phyloP scores from a whole-genome alignment of 768 basidiomycete species.

The Russula lepida region DNA sequence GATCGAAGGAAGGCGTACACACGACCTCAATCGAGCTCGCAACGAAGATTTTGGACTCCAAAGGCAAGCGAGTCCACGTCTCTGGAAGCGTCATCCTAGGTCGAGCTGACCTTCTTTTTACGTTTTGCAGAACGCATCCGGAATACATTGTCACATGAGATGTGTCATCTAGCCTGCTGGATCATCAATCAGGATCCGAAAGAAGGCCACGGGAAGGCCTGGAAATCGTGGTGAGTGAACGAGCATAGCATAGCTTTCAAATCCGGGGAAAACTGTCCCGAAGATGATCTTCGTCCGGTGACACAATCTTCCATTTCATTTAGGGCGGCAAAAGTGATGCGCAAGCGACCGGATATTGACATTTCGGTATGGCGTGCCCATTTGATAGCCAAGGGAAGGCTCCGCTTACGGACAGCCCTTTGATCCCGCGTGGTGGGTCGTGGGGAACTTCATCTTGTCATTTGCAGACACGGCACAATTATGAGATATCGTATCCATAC shows the following conservation, averaged over 20 bases:
- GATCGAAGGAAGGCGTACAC: slow-evolving; percentile 50
- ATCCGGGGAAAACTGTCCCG: background rate
- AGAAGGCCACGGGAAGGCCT: slow-evolving; percentile 66
- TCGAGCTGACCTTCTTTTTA: background rate
- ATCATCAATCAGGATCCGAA: slow-evolving; percentile 61
- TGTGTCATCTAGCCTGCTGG: slow-evolving; percentile 90
- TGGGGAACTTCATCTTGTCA: background rate
- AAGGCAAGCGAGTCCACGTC: slow-evolving; percentile 40
- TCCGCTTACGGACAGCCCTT: background rate
- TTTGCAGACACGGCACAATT: slow-evolving; percentile 52
- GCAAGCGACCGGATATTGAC: slow-evolving; percentile 55
- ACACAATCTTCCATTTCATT: slow-evolving; percentile 23
- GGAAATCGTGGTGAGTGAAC: slow-evolving; percentile 59
- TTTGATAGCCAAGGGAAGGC: slow-evolving; percentile 11
- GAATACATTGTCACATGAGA: slow-evolving; percentile 81
- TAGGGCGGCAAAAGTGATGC: slow-evolving; percentile 64
- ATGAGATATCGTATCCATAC: slow-evolving; percentile 66
- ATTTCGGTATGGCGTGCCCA: slow-evolving; percentile 43
- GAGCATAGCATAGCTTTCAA: background rate
- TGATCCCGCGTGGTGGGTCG: background rate
- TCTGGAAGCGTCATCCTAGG: background rate
- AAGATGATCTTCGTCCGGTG: background rate
- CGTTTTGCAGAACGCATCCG: slow-evolving; percentile 56
- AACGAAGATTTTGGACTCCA: slow-evolving; percentile 68
- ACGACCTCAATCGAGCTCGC: slow-evolving; percentile 69